Conservation (phyloP, 2,329 filamentous ascomycete genomes). For the Claviceps citrina region DNA sequence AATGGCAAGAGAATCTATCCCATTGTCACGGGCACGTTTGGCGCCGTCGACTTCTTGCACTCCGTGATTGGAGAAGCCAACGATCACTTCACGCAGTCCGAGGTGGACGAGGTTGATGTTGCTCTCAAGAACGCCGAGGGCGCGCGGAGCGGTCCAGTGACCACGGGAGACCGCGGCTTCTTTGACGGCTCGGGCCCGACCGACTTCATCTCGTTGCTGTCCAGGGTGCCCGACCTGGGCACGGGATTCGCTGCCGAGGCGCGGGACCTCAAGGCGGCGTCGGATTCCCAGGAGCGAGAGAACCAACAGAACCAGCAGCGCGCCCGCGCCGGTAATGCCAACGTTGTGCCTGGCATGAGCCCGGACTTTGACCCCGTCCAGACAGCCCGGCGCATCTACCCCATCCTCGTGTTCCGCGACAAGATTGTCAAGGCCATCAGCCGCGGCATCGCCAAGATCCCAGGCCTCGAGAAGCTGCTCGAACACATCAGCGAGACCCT, state of each 20-base stretch:
- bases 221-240: constrained; percentile 58
- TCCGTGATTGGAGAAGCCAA: constrained; percentile 63
- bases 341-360: constrained; percentile 59
- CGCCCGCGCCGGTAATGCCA: constrained; percentile 28
- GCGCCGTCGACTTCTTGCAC: constrained; percentile 71
- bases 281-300: constrained; percentile 47
- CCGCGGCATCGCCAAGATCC: constrained; percentile 76
- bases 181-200: constrained; percentile 25
- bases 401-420: constrained; percentile 85
- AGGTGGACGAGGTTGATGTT: constrained; percentile 66
- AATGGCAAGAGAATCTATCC: constrained; percentile 55
- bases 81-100: constrained; percentile 73
- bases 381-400: constrained; percentile 72
- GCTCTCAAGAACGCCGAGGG: constrained; percentile 55
- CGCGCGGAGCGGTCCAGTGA: constrained; percentile 20
- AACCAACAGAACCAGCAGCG: constrained; percentile 34
- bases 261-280: constrained; percentile 41
- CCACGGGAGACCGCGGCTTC: constrained; percentile 25
- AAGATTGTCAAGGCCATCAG: constrained; percentile 81
- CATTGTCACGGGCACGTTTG: constrained; percentile 59
- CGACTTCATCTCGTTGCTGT: constrained; percentile 57
- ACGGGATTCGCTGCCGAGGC: constrained; percentile 53
- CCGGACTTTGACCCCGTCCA: constrained; percentile 63
- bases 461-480: constrained; percentile 75
- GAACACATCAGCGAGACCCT: constrained; percentile 89